Base-by-base conservation (phyloP, 495 filamentous ascomycete genomes). In the Xylaria nigripes region DNA sequence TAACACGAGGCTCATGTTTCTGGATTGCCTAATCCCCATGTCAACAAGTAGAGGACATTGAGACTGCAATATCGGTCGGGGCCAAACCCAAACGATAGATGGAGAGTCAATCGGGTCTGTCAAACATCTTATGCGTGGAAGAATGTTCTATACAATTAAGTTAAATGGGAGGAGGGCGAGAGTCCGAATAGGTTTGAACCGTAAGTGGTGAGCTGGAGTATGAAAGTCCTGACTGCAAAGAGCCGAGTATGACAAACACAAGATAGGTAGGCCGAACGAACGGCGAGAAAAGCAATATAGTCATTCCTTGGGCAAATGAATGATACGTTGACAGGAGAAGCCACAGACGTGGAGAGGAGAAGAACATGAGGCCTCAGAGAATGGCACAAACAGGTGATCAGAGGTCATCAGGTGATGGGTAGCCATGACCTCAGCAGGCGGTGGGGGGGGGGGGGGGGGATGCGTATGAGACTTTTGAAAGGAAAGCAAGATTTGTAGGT, bases 301-400 rank as follows among this genome's bases (percentile, higher is more conserved):
- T 29, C 27, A 29, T 24, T 12, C n/a, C n/a, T 9, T 29, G 25
- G 25, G 25, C 25, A 9, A 29, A 29, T 29, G 9, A 30, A 24
- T 38, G 29, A 29, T 24, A 27, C 30, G 21, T 40, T 34, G 3
- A 6, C 27, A n/a, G 29, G 50, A 30, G 12, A 13, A 19, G 27
- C 38, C 22, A 24, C 10, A 19, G 38, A 25, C 19, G 24, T 23
- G 34, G 29, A 8, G 32, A 32, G 9, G 25, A 19, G 15, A 8
- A 21, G 21, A 54, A 54, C 29, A 47, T 40, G 32, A 47, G 43
- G 41, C 51, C 32, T 32, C 44, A 9, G 27, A 34, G 32, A 2
- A 42, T 47, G 51, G 30, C 30, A 24, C 23, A 41, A 54, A 27
- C 51, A 48, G 51, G 44, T 48, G 45, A 54, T 54, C 34, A 23